Base-by-base conservation (phyloP, 2,329 filamentous ascomycete species). In the Neoscytalidium dimidiatum region DNA sequence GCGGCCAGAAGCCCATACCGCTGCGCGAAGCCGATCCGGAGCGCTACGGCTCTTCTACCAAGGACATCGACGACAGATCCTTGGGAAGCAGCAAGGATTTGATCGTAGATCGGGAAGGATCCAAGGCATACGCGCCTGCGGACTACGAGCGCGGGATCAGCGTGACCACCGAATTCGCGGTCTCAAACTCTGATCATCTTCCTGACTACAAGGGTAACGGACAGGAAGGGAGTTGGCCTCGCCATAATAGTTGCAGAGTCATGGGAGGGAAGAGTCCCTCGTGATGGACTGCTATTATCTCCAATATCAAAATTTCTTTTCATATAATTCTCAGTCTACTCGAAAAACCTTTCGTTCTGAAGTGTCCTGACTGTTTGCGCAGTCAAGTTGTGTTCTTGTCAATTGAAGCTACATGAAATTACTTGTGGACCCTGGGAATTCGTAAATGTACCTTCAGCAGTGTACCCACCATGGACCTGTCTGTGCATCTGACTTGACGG, bases 51-150 rank as follows among this genome's bases (percentile, higher is more conserved):
- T 44, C 35, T 8, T 19, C 53, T 1, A 5, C 13, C 23, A 21
- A 43, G 26, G 53, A 58, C 38, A 43, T 21, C 38, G 53, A 58
- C 35, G 2, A 44, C 23, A 21, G 38, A 4, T 58, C 53, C 0
- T 13, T 58, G 23, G 38, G 53, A 1, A 58, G 53, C n/a, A 58
- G 53, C 35, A 58, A 58, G 21, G 53, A 58, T 11, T 29, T 58
- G 35, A 58, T 58, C 23, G 23, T 29, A 5, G 53, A 58, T 13
- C 53, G 53, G 5, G 35, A 58, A 28, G 17, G 21, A 5, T 57
- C 52, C 21, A 57, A 43, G 17, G 33, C 23, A 5, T 29, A 29
- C n/a, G 23, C 38, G 2, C 14, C 23, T n/a, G n/a, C 19, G 3
- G 51, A 43, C 1, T 41, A 38, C 9, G 26, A 17, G 8, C 21